Base-by-base conservation (phyloP, 2,329 filamentous ascomycete genomes). In the Claviceps humidiphila region DNA sequence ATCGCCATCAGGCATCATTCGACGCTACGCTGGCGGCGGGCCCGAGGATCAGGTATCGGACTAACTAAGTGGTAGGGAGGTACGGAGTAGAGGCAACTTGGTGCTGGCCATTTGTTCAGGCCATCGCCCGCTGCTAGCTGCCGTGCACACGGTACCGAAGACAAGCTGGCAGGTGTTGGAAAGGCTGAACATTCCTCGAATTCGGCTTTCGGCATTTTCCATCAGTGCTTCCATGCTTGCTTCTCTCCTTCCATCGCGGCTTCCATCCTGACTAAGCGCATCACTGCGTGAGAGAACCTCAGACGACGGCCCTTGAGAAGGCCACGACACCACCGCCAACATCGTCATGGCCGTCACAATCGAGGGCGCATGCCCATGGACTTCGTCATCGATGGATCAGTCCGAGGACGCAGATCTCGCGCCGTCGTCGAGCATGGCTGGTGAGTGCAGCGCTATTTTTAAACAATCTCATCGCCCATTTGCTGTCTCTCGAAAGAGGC, bases 331-430 rank as follows among this genome's bases (percentile, higher is more conserved):
- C 40, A 11, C n/a, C 45, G 20, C 11, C 39, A 22, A 24, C 49
- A 44, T 41, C 42, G 49, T 41, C 42, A 56, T 55, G 53, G 47
- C 51, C 11, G 44, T 56, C 46, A 50, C 53, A 17, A 20, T 49
- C 37, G 46, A 46, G 2, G 49, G 50, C 37, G 14, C 50, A 24
- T 47, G 49, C 41, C 47, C 53, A 17, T 50, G 53, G 50, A 44
- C 47, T 13, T 22, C 30, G 30, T 22, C 45, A 6, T 5, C 44
- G 20, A 37, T 34, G 44, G 52, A 37, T n/a, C 34, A 48, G 16
- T 17, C 41, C 30, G 45, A 39, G 14, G 46, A 51, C 11, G 17
- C 14, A 6, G 49, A 22, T 49, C 41, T 42, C 49, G 51, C 52
- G 20, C n/a, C 43, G 44, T 47, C 39, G 39, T 47, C 51, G n/a